Base-by-base conservation (phyloP, 2,329 filamentous ascomycete genomes). In the Penicillium decumbens region DNA sequence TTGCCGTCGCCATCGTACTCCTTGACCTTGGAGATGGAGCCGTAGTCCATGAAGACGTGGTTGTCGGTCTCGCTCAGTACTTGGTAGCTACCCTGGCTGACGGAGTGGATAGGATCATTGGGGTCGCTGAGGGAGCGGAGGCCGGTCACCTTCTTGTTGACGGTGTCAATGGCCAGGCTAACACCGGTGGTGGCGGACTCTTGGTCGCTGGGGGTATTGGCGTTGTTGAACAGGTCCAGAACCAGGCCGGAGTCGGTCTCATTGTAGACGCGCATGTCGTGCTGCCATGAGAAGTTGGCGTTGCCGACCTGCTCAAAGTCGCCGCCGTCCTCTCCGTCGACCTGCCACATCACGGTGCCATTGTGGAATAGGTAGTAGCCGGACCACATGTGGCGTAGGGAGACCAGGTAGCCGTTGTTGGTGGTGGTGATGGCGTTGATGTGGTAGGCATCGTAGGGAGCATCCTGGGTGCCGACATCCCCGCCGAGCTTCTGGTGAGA, bases 361-460 rank as follows among this genome's bases (percentile, higher is more conserved):
- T 69, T 60, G 28, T 59, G 58, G 50, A 63, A 55, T 12, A 70
- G 35, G 28, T 65, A 65, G 37, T 60, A 67, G 1, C 57, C 65
- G 6, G 64, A 65, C 61, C 65, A 70, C 39, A 61, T 64, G 51
- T 69, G 66, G n/a, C 68, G 66, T 23, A 67, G 47, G 18, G 66
- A 70, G n/a, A 71, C 54, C 7, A 71, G 49, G 35, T 66, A 70
- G 13, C 67, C 63, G 2, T 69, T 60, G n/a, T 65, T 55, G 40
- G 66, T 58, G 5, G 56, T 44, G 38, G 63, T 54, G 23, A 71
- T 59, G 8, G 67, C 59, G 49, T 71, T 71, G 46, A 69, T 69
- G 47, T 70, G 66, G 43, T 68, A 70, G 18, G 62, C 58, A 55
- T 71, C 67, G 56, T 62, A 69, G n/a, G 67, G 66, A 12, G 51